These are phyloP conservation scores for Terana coerulea DNA, from an alignment of 768 basidiomycete species.

Conservation along the genomic window DNA sequence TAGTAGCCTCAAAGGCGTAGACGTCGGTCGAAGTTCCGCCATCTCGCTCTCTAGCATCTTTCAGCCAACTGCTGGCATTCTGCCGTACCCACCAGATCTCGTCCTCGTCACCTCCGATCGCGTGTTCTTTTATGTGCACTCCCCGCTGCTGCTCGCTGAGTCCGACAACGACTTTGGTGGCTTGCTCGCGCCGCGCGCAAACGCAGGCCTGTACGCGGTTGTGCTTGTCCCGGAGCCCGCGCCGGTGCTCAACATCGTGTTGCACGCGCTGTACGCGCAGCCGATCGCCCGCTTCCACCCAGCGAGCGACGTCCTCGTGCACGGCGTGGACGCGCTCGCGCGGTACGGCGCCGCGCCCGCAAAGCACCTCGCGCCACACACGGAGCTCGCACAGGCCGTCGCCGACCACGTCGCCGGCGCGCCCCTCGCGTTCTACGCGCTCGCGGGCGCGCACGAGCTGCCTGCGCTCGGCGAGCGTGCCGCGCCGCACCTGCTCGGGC, in stretches of 20 bases:
- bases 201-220: slow-evolving; percentile 44
- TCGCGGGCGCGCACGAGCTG: slow-evolving; percentile 63
- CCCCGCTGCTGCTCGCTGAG: slow-evolving; percentile 15
- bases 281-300: slow-evolving; percentile 75
- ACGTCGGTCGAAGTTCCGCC: no score
- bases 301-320: slow-evolving; percentile 50
- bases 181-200: slow-evolving; percentile 41
- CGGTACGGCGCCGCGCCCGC: slow-evolving; percentile 56
- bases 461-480: slow-evolving; percentile 71
- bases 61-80: slow-evolving; percentile 59
- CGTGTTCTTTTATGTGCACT: slow-evolving; percentile 31
- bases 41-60: slow-evolving; percentile 84
- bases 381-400: slow-evolving; percentile 55
- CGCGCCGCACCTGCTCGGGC: slow-evolving; percentile 70
- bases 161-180: slow-evolving; percentile 55
- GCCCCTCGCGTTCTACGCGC: slow-evolving; percentile 69
- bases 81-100: slow-evolving; percentile 42
- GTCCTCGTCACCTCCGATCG: slow-evolving; percentile 27
- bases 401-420: slow-evolving; percentile 63
- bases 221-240: slow-evolving; percentile 59
- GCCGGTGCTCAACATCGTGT: slow-evolving; percentile 50
- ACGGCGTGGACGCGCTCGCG: slow-evolving; percentile 51
- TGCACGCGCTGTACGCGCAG: slow-evolving; percentile 57
- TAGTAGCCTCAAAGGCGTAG: no score
- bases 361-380: slow-evolving; percentile 42